Percentiles rank a stretch among this genome's conserved stretches.
phyloP scores from a whole-genome alignment of 495 filamentous ascomycete genomes.

The Hamigera avellanea region DNA sequence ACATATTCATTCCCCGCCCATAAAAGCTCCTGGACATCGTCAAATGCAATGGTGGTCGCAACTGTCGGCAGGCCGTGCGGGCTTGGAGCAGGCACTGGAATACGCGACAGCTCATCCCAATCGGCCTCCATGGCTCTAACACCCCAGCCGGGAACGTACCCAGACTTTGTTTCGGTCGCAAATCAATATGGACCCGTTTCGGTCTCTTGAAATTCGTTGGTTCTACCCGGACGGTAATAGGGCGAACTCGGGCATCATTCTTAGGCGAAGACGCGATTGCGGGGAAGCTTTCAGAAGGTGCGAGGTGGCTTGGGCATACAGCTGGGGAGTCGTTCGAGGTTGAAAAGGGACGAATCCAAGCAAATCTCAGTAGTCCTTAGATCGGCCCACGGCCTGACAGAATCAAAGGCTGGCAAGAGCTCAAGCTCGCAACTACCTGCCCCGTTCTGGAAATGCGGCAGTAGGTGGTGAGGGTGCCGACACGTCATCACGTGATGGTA shows the following conservation, averaged over 20 bases:
- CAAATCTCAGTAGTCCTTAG: no score
- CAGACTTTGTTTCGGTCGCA: constrained; percentile 1
- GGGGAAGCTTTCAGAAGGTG: constrained; percentile 20
- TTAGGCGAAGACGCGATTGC: constrained; percentile 26
- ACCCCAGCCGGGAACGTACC: constrained; percentile 7
- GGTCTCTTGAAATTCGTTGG: constrained; percentile 6
- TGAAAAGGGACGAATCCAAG: no score
- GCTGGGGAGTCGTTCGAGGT: no score
- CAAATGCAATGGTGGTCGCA: constrained; percentile 69
- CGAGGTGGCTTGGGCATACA: not conserved
- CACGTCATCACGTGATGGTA: no score
- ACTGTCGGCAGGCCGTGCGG: constrained; percentile 50
- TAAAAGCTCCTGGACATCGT: constrained; percentile 74
- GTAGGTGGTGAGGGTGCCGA: no score
- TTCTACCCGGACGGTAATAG: constrained; percentile 20
- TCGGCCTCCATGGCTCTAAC: constrained; percentile 33
- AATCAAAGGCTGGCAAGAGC: no score
- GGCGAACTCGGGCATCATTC: constrained; percentile 26
- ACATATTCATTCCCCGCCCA: constrained; percentile 90
- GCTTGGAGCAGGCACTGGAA: constrained; percentile 56
- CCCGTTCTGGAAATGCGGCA: no score
- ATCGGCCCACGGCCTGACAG: no score
- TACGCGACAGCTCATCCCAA: constrained; percentile 54
- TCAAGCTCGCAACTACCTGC: no score
- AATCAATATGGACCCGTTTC: not conserved